phyloP scores from a whole-genome alignment of 2,329 filamentous ascomycete species.

The Ophiostoma triangulosporum region DNA sequence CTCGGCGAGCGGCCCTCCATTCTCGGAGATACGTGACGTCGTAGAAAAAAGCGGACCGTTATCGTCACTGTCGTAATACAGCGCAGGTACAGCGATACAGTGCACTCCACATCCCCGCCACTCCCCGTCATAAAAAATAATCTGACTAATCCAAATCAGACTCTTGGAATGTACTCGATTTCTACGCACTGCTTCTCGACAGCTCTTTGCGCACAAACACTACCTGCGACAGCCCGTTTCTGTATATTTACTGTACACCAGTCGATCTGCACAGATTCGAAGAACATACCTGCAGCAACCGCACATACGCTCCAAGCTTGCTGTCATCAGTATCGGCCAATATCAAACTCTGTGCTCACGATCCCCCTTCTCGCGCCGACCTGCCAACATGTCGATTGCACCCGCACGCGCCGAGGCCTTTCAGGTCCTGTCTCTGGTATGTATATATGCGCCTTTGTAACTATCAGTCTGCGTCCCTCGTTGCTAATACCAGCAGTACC shows the following conservation, averaged over 20 bases:
- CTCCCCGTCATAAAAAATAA: not conserved
- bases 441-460: slow-evolving; percentile 14
- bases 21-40: slow-evolving; percentile 8
- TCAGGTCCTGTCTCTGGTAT: slow-evolving; percentile 43
- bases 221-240: not conserved
- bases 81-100: not conserved
- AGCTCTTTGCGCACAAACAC: not conserved
- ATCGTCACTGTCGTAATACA: not conserved
- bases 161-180: not conserved
- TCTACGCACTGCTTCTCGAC: not conserved
- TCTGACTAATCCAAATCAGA: slow-evolving; percentile 1
- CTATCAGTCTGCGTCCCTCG: slow-evolving; percentile 10
- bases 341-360: not conserved
- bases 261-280: not conserved
- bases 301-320: not conserved
- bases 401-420: slow-evolving; percentile 24
- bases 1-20: too few species aligned
- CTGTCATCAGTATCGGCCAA: not conserved
- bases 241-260: not conserved
- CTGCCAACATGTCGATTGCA: slow-evolving; percentile 5
- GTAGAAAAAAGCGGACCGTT: not conserved
- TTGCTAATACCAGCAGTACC: slow-evolving; percentile 52
- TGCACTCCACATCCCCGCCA: not conserved
- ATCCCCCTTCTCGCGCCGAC: not conserved
- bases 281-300: not conserved